These are phyloP conservation scores for Rhizophora mangle DNA, from an alignment of 345 rosid species.

Conservation along the genomic window DNA sequence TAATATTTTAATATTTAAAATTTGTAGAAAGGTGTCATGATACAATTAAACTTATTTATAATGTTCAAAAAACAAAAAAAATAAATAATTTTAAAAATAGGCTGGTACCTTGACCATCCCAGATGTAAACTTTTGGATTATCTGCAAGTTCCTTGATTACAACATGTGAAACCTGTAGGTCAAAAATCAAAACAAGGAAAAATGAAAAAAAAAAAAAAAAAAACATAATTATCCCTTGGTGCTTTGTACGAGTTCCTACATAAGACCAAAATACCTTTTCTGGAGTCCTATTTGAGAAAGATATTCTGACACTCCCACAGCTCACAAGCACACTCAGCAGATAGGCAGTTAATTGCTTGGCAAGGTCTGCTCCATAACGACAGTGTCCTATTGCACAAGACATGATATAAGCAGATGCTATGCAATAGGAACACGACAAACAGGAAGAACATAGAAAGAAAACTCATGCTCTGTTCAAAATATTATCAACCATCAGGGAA, in stretches of 20 bases:
- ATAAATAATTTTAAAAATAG: no score
- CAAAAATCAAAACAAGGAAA: background rate
- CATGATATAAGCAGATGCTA: conserved; percentile 8
- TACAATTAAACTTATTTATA: background rate
- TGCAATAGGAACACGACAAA: background rate
- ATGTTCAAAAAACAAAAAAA: background rate
- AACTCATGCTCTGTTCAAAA: no score
- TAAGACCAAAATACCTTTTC: conserved; percentile 52
- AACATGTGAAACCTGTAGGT: conserved; percentile 56
- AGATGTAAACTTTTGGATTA: conserved; percentile 79
- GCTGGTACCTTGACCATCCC: conserved; percentile 81
- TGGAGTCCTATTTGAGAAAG: conserved; percentile 80
- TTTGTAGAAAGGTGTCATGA: conserved; percentile 12
- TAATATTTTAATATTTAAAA: conserved; percentile 14
- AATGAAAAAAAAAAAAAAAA: background rate
- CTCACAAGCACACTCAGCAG: conserved; percentile 55
- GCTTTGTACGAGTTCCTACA: conserved; percentile 8
- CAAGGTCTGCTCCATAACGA: conserved; percentile 80
- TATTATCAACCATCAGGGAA: no score
- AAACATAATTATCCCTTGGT: background rate
- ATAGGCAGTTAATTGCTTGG: conserved; percentile 63
- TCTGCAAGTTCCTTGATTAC: conserved; percentile 64
- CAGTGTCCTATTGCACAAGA: conserved; percentile 52
- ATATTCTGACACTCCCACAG: conserved; percentile 84
- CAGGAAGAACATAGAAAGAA: background rate